A percentile compares a stretch with the other conserved stretches of the same genome.
Evolutionary conservation across 2,329 filamentous ascomycete genomes (phyloP).

Genomic region (Penicillium nordicum): DNA sequence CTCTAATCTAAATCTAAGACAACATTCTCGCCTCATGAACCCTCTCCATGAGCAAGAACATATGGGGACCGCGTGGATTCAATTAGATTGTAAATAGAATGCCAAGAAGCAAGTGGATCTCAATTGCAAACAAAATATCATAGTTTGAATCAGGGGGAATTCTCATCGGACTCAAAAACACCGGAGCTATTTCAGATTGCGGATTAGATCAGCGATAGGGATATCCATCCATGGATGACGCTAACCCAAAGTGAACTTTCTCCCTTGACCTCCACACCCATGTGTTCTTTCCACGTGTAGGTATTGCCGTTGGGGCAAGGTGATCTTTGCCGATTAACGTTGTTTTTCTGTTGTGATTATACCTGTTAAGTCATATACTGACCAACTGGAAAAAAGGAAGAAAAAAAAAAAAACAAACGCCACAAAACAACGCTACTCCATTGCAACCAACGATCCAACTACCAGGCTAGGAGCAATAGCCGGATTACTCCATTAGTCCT

Average conservation of each 20-base stretch:
- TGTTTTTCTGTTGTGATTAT: too few species aligned
- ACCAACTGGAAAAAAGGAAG: too few species aligned
- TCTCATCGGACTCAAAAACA: neutral
- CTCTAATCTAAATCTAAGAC: neutral
- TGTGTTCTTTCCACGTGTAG: neutral
- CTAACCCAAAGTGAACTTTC: constrained; percentile 8
- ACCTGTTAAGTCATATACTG: neutral
- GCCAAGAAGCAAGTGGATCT: constrained; percentile 1
- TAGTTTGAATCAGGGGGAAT: constrained; percentile 14
- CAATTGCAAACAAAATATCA: constrained; percentile 1
- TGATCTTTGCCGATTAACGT: neutral
- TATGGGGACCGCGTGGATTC: neutral
- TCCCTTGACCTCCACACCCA: neutral
- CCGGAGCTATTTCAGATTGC: constrained; percentile 23
- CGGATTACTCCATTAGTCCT: neutral
- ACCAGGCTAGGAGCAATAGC: neutral
- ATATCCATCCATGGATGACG: neutral
- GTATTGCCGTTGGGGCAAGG: neutral
- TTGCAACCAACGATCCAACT: neutral
- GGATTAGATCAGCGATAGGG: constrained; percentile 14
- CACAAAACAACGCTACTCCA: neutral
- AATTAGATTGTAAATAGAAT: neutral
- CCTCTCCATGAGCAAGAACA: neutral
- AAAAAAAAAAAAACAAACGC: neutral
- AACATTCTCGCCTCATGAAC: neutral